phyloP scores from a whole-genome alignment of 2,329 filamentous ascomycete species.

The Fusarium guadeloupense region DNA sequence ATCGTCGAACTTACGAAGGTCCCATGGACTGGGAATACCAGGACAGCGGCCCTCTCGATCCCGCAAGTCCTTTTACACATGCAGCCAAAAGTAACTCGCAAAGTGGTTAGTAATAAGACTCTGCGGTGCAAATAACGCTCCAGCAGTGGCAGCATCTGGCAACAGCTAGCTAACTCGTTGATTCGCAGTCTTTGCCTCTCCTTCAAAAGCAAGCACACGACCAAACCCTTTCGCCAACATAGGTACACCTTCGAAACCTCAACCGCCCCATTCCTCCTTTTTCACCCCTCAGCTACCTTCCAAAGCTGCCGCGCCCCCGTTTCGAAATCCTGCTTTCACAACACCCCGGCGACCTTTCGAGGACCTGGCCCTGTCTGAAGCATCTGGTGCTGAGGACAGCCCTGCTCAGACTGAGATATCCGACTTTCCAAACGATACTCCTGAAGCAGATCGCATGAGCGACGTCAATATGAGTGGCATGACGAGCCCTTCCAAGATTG shows the following conservation, averaged over 20 bases:
- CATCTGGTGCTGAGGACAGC: conserved; percentile 67
- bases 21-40: conserved; percentile 76
- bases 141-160: neutral
- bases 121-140: neutral
- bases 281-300: conserved; percentile 57
- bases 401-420: conserved; percentile 67
- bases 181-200: conserved; percentile 50
- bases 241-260: conserved; percentile 54
- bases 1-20: conserved; percentile 66
- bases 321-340: conserved; percentile 71
- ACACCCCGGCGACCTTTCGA: conserved; percentile 69
- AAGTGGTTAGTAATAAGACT: conserved; percentile 51
- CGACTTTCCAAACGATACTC: conserved; percentile 61
- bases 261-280: conserved; percentile 55
- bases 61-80: conserved; percentile 69
- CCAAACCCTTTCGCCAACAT: conserved; percentile 50
- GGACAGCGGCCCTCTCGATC: conserved; percentile 64
- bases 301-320: conserved; percentile 59
- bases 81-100: conserved; percentile 54
- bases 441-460: conserved; percentile 59
- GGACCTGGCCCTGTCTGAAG: conserved; percentile 62
- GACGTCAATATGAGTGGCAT: conserved; percentile 55
- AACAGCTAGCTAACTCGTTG: conserved; percentile 30
- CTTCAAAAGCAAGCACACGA: conserved; percentile 48
- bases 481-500: conserved; percentile 58